These are phyloP conservation scores for Penicillium expansum DNA, from an alignment of 2,329 filamentous ascomycete species.

Conservation along the genomic window DNA sequence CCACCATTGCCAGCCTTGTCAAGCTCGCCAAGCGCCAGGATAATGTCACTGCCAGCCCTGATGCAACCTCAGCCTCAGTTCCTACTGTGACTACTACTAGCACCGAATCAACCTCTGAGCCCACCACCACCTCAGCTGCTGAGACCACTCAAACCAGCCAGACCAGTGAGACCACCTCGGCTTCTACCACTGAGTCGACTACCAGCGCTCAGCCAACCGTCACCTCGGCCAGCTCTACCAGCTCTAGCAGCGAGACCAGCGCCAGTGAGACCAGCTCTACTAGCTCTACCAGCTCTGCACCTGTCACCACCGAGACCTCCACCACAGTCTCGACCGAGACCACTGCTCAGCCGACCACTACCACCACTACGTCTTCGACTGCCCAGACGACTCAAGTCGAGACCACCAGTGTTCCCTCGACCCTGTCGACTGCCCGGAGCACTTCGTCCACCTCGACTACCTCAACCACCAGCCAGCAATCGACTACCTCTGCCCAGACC, in stretches of 20 bases:
- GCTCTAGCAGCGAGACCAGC: background rate
- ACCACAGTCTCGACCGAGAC: constrained; percentile 8
- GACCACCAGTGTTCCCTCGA: constrained; percentile 18
- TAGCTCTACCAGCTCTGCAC: constrained; percentile 4
- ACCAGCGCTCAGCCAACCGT: constrained; percentile 17
- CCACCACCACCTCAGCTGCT: constrained; percentile 16
- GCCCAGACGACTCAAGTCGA: constrained; percentile 10
- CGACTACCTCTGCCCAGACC: constrained; percentile 23
- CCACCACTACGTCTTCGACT: constrained; percentile 7
- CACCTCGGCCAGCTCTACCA: constrained; percentile 12
- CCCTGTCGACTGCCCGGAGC: constrained; percentile 18
- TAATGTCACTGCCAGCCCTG: constrained; percentile 26
- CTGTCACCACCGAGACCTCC: background rate
- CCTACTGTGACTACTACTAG: constrained; percentile 6
- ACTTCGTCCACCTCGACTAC: constrained; percentile 10
- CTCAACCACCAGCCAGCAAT: constrained; percentile 4
- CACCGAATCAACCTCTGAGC: constrained; percentile 2
- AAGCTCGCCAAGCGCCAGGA: constrained; percentile 62
- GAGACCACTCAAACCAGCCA: constrained; percentile 1
- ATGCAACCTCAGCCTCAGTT: background rate
- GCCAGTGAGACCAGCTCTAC: background rate
- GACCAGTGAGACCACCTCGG: constrained; percentile 13
- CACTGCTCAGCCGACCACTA: constrained; percentile 28
- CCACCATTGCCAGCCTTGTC: constrained; percentile 60
- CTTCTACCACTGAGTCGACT: constrained; percentile 7